A percentile compares a stretch with the other conserved stretches of the same genome.
Conservation (phyloP, 768 basidiomycete genomes). For the Megacollybia marginata region DNA sequence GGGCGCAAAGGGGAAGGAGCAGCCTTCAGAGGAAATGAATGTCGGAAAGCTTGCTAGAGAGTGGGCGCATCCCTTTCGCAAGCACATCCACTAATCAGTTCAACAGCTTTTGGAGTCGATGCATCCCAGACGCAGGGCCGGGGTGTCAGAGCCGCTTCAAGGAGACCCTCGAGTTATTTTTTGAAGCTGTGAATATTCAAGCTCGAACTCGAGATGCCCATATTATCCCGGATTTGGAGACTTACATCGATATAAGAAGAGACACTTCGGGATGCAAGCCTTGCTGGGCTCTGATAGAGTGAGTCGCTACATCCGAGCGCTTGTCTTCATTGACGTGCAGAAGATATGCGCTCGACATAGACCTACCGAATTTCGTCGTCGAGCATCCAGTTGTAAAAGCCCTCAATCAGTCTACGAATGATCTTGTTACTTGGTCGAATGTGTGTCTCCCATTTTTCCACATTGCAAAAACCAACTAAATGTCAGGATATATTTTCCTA, state of each 20-base stretch:
- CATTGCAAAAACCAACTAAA: slow-evolving; percentile 2
- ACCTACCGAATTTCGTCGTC: slow-evolving; percentile 65
- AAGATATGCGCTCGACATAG: slow-evolving; percentile 59
- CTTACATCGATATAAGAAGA: slow-evolving; percentile 64
- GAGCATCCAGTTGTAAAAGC: slow-evolving; percentile 54
- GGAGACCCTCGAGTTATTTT: slow-evolving; percentile 61
- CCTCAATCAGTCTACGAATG: slow-evolving; percentile 65
- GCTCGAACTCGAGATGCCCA: slow-evolving; percentile 47
- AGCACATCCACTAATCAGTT: slow-evolving; percentile 4
- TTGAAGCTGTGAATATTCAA: slow-evolving; percentile 61
- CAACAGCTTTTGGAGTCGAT: slow-evolving; percentile 60
- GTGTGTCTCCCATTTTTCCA: slow-evolving; percentile 29
- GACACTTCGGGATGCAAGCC: slow-evolving; percentile 73
- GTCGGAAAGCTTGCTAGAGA: slow-evolving; percentile 63
- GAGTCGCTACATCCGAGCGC: slow-evolving; percentile 9
- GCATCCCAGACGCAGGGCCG: slow-evolving; percentile 46
- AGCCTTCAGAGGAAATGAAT: slow-evolving; percentile 34
- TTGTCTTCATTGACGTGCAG: neutral
- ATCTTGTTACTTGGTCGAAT: slow-evolving; percentile 80
- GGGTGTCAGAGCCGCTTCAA: slow-evolving; percentile 64
- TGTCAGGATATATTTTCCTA: slow-evolving; percentile 68
- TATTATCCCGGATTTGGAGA: slow-evolving; percentile 60
- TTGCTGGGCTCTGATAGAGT: slow-evolving; percentile 73
- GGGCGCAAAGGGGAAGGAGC: slow-evolving; percentile 26
- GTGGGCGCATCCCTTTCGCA: slow-evolving; percentile 31